phyloP scores from a whole-genome alignment of 495 filamentous ascomycete genomes.

The Cairneyella variabilis region DNA sequence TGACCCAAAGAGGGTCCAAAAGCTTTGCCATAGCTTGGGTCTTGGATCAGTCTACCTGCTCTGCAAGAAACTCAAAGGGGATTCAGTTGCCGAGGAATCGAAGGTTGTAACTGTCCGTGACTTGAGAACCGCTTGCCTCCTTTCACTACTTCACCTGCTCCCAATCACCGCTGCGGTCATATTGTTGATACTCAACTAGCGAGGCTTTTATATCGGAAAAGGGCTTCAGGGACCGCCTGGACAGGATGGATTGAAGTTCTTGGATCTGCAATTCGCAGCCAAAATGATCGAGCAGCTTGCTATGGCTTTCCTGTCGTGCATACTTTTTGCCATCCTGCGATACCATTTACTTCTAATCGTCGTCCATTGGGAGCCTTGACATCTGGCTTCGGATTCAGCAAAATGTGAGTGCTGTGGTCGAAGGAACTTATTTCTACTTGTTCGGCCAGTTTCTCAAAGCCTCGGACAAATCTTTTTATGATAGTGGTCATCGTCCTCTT shows the following conservation, averaged over 20 bases:
- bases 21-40: too few species aligned
- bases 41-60: constrained; percentile 8
- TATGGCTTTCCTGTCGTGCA: constrained; percentile 13
- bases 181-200: constrained; percentile 9
- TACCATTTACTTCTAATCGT: background rate
- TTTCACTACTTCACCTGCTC: constrained; percentile 11
- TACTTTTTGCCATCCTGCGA: constrained; percentile 10
- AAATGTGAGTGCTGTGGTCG: constrained; percentile 13
- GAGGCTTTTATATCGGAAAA: constrained; percentile 12
- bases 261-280: constrained; percentile 14
- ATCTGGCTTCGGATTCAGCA: constrained; percentile 11
- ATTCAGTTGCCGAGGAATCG: background rate
- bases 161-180: constrained; percentile 4
- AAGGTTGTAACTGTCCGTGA: constrained; percentile 2
- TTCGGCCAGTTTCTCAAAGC: background rate
- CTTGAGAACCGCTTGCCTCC: background rate
- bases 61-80: background rate
- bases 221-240: constrained; percentile 8
- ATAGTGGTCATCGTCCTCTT: constrained; percentile 11
- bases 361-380: constrained; percentile 14
- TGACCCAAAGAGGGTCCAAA: too few species aligned
- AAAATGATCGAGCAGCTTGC: constrained; percentile 12
- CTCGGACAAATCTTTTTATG: constrained; percentile 4
- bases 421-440: constrained; percentile 14
- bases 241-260: constrained; percentile 10